Conservation (phyloP, 768 basidiomycete species). For the Leccinum boreale region DNA sequence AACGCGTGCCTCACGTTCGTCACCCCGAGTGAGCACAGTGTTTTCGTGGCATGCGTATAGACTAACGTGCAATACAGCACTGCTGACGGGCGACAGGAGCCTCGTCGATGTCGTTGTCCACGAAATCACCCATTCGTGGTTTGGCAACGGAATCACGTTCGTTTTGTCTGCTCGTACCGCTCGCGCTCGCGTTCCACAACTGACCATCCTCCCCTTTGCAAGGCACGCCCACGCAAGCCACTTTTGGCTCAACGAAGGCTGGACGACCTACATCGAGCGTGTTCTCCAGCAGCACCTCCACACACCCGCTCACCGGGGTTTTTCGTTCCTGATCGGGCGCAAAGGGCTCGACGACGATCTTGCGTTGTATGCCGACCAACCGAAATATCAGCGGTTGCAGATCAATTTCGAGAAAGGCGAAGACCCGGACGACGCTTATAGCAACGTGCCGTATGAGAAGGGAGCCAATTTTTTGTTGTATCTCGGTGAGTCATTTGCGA, state of each 20-base stretch:
- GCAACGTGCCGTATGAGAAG: constrained; percentile 79
- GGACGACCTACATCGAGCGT: constrained; percentile 92
- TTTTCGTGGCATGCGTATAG: background rate
- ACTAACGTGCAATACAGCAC: constrained; percentile 39
- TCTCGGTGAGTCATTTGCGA: constrained; percentile 50
- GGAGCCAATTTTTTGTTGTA: constrained; percentile 85
- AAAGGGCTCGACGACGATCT: constrained; percentile 71
- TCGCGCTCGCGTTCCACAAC: background rate
- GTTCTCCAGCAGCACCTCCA: constrained; percentile 68
- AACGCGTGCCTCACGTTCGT: constrained; percentile 85
- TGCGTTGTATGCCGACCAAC: constrained; percentile 50
- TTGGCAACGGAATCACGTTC: constrained; percentile 84
- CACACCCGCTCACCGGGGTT: constrained; percentile 73
- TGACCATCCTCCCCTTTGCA: background rate
- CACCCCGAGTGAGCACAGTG: constrained; percentile 65
- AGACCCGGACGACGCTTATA: constrained; percentile 78
- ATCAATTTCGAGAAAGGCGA: constrained; percentile 71
- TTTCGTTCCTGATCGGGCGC: constrained; percentile 74
- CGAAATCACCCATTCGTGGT: constrained; percentile 84
- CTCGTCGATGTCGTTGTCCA: constrained; percentile 91
- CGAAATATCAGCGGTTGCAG: constrained; percentile 74
- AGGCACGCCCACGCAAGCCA: constrained; percentile 70
- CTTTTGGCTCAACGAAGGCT: constrained; percentile 91
- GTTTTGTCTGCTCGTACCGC: constrained; percentile 9
- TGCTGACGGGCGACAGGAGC: constrained; percentile 81